These are phyloP conservation scores for Galerina sulciceps DNA, from an alignment of 768 basidiomycete genomes.

Conservation along the genomic window DNA sequence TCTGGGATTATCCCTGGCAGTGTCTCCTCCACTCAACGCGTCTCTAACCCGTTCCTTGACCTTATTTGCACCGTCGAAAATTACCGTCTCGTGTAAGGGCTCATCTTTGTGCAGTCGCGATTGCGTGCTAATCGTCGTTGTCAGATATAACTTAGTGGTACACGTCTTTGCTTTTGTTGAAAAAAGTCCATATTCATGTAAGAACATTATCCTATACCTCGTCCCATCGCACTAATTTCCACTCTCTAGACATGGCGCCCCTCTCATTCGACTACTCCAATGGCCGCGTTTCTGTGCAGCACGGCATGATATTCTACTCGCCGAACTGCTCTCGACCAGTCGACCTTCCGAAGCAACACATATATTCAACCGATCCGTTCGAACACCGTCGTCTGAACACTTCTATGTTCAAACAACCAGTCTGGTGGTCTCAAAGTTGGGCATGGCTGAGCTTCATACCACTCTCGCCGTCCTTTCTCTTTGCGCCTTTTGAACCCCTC, in stretches of 20 bases:
- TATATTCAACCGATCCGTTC: not conserved
- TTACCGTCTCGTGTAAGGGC: not conserved
- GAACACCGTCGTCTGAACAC: not conserved
- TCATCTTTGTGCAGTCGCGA: not conserved
- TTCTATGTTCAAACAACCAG: constrained; percentile 4
- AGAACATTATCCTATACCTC: no score
- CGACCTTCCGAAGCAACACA: not conserved
- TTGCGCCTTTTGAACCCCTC: not conserved
- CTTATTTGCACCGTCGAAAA: no score
- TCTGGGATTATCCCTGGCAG: not conserved
- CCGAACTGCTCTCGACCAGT: constrained; percentile 3
- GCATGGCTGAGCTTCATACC: constrained; percentile 14
- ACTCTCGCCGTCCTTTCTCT: constrained; percentile 4
- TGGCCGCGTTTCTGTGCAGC: not conserved
- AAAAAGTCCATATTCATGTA: no score
- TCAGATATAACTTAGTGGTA: no score
- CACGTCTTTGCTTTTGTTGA: no score
- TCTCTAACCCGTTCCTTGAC: no score
- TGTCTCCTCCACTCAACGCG: no score
- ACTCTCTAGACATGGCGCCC: no score
- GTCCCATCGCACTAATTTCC: no score
- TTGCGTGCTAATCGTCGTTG: not conserved
- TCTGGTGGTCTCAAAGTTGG: constrained; percentile 6
- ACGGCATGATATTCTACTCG: constrained; percentile 10
- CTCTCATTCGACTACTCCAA: no score